Percentiles rank a stretch among this genome's conserved stretches.
Evolutionary conservation across 768 basidiomycete genomes (phyloP).

Genomic region (Cyathus striatus): DNA sequence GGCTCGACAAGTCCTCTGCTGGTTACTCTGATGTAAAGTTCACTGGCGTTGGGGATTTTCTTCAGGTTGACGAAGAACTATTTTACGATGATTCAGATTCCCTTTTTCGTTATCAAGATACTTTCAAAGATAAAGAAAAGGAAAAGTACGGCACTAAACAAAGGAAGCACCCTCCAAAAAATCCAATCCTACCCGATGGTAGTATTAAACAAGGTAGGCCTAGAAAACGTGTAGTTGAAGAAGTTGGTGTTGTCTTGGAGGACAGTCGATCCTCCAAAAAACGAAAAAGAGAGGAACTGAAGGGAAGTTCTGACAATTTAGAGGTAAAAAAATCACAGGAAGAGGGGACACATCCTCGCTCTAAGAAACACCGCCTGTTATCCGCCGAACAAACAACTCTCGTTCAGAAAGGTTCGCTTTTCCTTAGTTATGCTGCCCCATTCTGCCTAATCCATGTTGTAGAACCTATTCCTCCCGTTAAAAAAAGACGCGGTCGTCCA

Average conservation of each 20-base stretch:
- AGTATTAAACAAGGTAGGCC: conserved; percentile 57
- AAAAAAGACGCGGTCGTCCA: neutral
- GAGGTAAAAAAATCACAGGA: too few relatives aligned
- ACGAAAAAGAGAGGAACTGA: conserved; percentile 12
- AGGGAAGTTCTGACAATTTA: conserved; percentile 17
- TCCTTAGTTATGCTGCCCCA: too few relatives aligned
- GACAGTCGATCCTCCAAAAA: conserved; percentile 3
- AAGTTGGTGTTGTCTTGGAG: conserved; percentile 9
- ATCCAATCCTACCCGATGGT: conserved; percentile 45
- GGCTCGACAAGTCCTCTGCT: conserved; percentile 47
- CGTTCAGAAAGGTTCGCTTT: too few relatives aligned
- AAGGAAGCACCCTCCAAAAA: conserved; percentile 31
- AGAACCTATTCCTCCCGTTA: neutral
- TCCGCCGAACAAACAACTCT: too few relatives aligned
- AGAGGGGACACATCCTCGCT: too few relatives aligned
- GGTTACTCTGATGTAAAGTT: conserved; percentile 43
- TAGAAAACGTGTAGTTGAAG: conserved; percentile 29
- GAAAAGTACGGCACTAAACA: conserved; percentile 20
- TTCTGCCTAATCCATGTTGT: too few relatives aligned
- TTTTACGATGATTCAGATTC: conserved; percentile 49
- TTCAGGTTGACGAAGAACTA: conserved; percentile 29
- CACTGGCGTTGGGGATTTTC: conserved; percentile 50
- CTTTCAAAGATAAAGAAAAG: conserved; percentile 34
- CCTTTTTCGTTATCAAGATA: conserved; percentile 44
- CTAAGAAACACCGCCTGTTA: too few relatives aligned